Base-by-base conservation (phyloP, 2,329 filamentous ascomycete genomes). In the Madurella fahalii region DNA sequence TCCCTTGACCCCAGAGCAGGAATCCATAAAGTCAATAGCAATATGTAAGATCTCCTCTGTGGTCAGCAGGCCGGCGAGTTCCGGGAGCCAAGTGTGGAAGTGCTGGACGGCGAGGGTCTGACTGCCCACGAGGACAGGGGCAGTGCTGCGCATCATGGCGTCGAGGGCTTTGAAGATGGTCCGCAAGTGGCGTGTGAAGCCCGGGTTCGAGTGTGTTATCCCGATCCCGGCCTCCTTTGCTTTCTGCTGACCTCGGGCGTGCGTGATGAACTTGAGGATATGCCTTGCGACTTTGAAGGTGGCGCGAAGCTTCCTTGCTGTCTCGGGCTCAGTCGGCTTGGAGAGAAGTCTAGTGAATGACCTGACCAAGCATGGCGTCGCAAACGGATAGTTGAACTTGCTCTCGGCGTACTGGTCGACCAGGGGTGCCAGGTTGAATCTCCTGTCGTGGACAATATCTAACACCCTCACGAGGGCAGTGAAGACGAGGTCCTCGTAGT, bases 51-150 rank as follows among this genome's bases (percentile, higher is more conserved):
- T 93, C 68, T 97, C 93, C 64, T 91, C 87, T 0, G 86, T 85
- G 4, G 81, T 82, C 66, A 97, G 79, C 39, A 94, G 78, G 1
- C 86, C 84, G 0, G 83, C 79, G 9, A 99, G 82, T 67, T 97
- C 93, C 0, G 94, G 93, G n/a, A 99, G 76, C 94, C 94, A 99
- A 0, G 89, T 89, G 67, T 97, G 93, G 69, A 97, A 95, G 69
- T 97, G 90, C 70, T 99, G 94, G 12, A 97, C 91, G 2, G 95
- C 85, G 47, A 99, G 76, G 0, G 94, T 97, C 72, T 99, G 95
- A 59, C 89, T 97, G 34, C 94, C 94, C 13, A 97, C 89, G 20
- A 97, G 76, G 16, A 92, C 85, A 0, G 94, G 89, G 2, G 90
- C 88, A 1, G 85, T 79, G 68, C 90, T 96, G 57, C 86, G 84